phyloP scores from a whole-genome alignment of 1,284 basidiomycete genomes.

The Meripilus lineatus region DNA sequence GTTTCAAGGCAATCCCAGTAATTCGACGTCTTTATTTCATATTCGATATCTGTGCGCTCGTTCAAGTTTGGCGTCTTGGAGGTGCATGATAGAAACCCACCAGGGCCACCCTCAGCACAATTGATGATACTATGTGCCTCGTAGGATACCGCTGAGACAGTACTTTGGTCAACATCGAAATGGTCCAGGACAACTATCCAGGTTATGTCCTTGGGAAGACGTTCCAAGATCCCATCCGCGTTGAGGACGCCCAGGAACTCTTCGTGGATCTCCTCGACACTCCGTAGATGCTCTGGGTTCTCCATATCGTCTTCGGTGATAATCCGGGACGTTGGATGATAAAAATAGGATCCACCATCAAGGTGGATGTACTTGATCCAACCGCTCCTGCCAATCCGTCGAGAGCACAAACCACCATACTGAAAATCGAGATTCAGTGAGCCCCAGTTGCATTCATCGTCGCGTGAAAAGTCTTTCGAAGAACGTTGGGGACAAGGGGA shows the following conservation, averaged over 20 bases:
- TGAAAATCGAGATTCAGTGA: too few relatives aligned
- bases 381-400: neutral
- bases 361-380: constrained; percentile 9
- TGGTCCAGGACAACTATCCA: neutral
- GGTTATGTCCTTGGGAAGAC: neutral
- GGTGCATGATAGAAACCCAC: neutral
- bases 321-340: neutral
- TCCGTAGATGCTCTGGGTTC: neutral
- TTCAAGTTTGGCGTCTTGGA: too few relatives aligned
- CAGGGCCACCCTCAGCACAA: neutral
- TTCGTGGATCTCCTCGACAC: neutral
- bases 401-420: too few relatives aligned
- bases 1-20: constrained; percentile 18
- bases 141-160: neutral
- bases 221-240: neutral
- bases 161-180: neutral
- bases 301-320: constrained; percentile 2
- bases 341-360: constrained; percentile 8
- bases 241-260: neutral
- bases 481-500: too few relatives aligned
- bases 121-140: neutral
- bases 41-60: too few relatives aligned
- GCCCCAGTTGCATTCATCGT: too few relatives aligned
- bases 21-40: constrained; percentile 9
- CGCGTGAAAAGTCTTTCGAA: too few relatives aligned